Conservation (phyloP, 192 early-diverging fungal genomes). For the Dissophora ornata region DNA sequence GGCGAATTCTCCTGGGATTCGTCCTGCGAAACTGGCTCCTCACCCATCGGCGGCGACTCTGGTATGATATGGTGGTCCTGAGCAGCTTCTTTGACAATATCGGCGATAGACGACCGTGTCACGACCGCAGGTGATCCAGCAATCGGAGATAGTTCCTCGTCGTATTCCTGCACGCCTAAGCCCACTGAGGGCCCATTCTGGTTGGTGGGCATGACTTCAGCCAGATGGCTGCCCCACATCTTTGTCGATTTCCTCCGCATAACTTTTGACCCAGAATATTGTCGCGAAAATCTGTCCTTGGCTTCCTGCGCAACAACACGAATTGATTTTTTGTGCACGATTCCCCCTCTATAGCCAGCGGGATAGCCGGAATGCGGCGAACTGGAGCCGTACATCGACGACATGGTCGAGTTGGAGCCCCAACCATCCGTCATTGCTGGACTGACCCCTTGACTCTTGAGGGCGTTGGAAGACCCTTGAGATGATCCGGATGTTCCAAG, state of each 20-base stretch:
- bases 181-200: slow-evolving; percentile 19
- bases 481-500: slow-evolving; percentile 19
- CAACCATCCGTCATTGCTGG: slow-evolving; percentile 49
- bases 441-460: slow-evolving; percentile 35
- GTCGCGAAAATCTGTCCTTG: slow-evolving; percentile 53
- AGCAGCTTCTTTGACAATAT: slow-evolving; percentile 40
- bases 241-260: slow-evolving; percentile 62
- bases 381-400: slow-evolving; percentile 19
- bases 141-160: slow-evolving; percentile 41
- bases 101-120: slow-evolving; percentile 45
- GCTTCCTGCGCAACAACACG: slow-evolving; percentile 64
- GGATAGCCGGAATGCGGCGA: slow-evolving; percentile 15
- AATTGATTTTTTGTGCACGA: slow-evolving; percentile 62
- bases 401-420: slow-evolving; percentile 47
- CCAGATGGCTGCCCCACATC: slow-evolving; percentile 62
- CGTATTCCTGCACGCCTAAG: slow-evolving; percentile 36
- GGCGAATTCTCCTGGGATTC: slow-evolving; percentile 8
- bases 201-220: slow-evolving; percentile 61
- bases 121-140: slow-evolving; percentile 33
- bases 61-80: slow-evolving; percentile 45
- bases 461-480: slow-evolving; percentile 21
- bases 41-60: background rate
- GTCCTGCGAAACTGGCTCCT: background rate
- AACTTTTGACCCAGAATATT: slow-evolving; percentile 51
- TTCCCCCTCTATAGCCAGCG: slow-evolving; percentile 41